Evolutionary conservation across 2,329 filamentous ascomycete species (phyloP).

Genomic region (Myriosclerotinia scirpicola): DNA sequence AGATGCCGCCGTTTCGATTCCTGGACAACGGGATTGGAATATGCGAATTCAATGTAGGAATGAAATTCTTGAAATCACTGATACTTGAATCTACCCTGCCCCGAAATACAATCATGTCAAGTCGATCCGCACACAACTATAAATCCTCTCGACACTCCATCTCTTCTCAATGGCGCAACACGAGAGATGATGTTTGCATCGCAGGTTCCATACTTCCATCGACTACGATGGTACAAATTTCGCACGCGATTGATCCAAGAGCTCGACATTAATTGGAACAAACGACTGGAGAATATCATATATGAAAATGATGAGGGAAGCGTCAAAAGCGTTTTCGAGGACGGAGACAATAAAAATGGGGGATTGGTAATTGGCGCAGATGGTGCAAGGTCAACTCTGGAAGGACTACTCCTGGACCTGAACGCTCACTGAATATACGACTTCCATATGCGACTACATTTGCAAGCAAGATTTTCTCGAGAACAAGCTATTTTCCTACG

Average conservation of each 20-base stretch:
- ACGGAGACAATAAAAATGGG: conserved; percentile 38
- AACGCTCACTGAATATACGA: conserved; percentile 40
- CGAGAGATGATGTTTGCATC: conserved; percentile 34
- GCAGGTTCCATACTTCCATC: conserved; percentile 40
- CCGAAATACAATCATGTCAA: conserved; percentile 36
- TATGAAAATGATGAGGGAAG: conserved; percentile 33
- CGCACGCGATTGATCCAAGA: conserved; percentile 42
- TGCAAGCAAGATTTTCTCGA: conserved; percentile 44
- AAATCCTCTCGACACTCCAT: conserved; percentile 38
- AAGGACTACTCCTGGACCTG: conserved; percentile 40
- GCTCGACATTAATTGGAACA: conserved; percentile 44
- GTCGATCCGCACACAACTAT: conserved; percentile 40
- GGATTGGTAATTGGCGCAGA: conserved; percentile 42
- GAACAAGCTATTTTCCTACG: conserved; percentile 48
- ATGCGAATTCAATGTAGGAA: conserved; percentile 43
- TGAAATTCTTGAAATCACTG: conserved; percentile 39
- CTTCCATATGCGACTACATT: conserved; percentile 49
- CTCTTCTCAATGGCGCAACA: conserved; percentile 42
- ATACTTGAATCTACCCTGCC: conserved; percentile 37
- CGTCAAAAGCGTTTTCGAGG: conserved; percentile 40
- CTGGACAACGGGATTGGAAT: conserved; percentile 42
- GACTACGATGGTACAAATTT: conserved; percentile 43
- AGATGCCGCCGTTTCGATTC: conserved; percentile 30
- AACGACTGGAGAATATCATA: conserved; percentile 42
- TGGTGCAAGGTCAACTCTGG: conserved; percentile 39